phyloP scores from a whole-genome alignment of 768 basidiomycete genomes.

The Boletus barrowsii region DNA sequence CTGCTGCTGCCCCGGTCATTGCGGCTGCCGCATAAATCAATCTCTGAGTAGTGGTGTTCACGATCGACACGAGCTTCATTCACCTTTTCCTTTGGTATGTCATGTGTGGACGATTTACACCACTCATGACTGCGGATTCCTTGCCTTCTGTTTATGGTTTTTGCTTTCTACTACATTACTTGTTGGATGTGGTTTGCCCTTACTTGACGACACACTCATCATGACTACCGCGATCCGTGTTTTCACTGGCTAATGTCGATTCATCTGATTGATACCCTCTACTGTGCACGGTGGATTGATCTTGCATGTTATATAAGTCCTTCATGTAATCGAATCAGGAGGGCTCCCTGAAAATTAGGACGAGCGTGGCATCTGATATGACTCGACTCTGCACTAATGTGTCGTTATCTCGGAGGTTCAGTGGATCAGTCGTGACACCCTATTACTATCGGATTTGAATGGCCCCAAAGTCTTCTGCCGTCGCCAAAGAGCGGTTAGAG shows the following conservation, averaged over 20 bases:
- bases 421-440: background rate
- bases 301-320: slow-evolving; percentile 32
- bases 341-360: slow-evolving; percentile 3
- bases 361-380: slow-evolving; percentile 7
- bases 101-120: slow-evolving; percentile 36
- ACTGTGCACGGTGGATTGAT: slow-evolving; percentile 30
- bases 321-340: slow-evolving; percentile 31
- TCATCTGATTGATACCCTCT: slow-evolving; percentile 56
- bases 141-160: slow-evolving; percentile 34
- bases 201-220: slow-evolving; percentile 57
- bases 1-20: slow-evolving; percentile 63
- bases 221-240: slow-evolving; percentile 63
- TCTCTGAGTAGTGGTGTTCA: slow-evolving; percentile 22
- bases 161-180: slow-evolving; percentile 40
- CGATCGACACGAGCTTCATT: slow-evolving; percentile 46
- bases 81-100: slow-evolving; percentile 34
- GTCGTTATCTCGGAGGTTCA: background rate
- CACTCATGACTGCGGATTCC: slow-evolving; percentile 37
- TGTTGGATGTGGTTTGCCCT: slow-evolving; percentile 60
- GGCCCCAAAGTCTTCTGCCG: slow-evolving; percentile 57
- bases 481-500: slow-evolving; percentile 60
- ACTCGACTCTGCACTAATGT: slow-evolving; percentile 18
- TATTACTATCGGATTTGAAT: slow-evolving; percentile 35
- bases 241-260: slow-evolving; percentile 66
- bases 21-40: slow-evolving; percentile 72